Percentiles rank a stretch among this genome's conserved stretches.
phyloP scores from a whole-genome alignment of 768 basidiomycete genomes.

The Agaricus sinodeliciosus region DNA sequence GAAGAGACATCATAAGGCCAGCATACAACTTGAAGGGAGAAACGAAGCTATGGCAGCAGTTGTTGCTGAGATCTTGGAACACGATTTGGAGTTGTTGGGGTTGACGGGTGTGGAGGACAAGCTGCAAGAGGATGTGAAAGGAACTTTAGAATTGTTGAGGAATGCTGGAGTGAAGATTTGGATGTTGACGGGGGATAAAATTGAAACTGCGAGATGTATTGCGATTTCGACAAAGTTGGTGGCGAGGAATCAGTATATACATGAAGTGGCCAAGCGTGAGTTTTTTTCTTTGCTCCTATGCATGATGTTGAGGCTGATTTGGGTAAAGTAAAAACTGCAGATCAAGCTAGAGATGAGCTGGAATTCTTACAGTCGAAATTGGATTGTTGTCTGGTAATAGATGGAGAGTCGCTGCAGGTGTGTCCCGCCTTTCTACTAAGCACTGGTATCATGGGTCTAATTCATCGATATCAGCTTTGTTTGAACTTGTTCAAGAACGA shows the following conservation, averaged over 20 bases:
- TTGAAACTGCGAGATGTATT: constrained; percentile 97
- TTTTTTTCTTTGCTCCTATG: constrained; percentile 11
- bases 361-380: constrained; percentile 92
- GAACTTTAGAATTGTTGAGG: constrained; percentile 84
- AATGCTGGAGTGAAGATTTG: constrained; percentile 99
- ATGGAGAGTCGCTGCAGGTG: constrained; percentile 94
- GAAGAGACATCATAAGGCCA: constrained; percentile 65
- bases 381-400: constrained; percentile 97
- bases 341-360: constrained; percentile 79
- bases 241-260: constrained; percentile 93
- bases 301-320: background rate
- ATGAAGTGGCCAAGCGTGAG: constrained; percentile 89
- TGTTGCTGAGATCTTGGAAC: constrained; percentile 73
- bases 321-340: constrained; percentile 72
- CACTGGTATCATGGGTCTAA: background rate
- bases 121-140: constrained; percentile 93
- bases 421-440: constrained; percentile 11
- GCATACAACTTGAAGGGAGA: constrained; percentile 69
- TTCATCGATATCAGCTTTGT: constrained; percentile 58
- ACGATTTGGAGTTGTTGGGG: constrained; percentile 86
- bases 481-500: constrained; percentile 86
- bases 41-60: constrained; percentile 77
- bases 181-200: constrained; percentile 99
- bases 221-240: constrained; percentile 97
- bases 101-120: constrained; percentile 99